A percentile compares a stretch with the other conserved stretches of the same genome.
Conservation (phyloP, 179 eudicot species). For the Beta corolliflora region DNA sequence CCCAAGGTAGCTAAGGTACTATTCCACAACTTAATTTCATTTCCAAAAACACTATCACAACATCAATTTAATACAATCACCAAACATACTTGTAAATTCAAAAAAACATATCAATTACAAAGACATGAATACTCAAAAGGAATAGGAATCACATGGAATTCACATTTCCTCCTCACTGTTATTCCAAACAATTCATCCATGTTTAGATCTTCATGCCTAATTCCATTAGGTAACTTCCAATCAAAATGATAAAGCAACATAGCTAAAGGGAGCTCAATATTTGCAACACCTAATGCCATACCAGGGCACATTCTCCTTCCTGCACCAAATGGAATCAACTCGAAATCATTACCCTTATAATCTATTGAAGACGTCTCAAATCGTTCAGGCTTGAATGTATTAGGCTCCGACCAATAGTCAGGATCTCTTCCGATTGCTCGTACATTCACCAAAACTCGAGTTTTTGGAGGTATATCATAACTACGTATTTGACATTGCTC, state of each 20-base stretch:
- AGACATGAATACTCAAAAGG: not conserved
- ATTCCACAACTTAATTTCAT: too few species aligned
- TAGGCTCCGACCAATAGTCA: not conserved
- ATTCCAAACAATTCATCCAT: slow-evolving; percentile 2
- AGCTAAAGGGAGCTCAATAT: slow-evolving; percentile 6
- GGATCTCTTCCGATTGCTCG: slow-evolving; percentile 7
- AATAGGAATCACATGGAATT: not conserved
- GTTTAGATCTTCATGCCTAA: not conserved
- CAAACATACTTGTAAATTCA: not conserved
- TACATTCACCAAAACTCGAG: slow-evolving; percentile 6
- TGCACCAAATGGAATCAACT: not conserved
- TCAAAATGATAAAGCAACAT: slow-evolving; percentile 14
- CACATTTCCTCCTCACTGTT: not conserved
- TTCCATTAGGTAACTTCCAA: not conserved
- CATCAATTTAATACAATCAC: too few species aligned
- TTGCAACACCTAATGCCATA: not conserved
- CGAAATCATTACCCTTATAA: slow-evolving; percentile 7
- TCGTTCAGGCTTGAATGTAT: not conserved
- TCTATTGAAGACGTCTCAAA: not conserved
- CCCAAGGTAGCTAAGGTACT: too few species aligned
- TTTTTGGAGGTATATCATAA: slow-evolving; percentile 8
- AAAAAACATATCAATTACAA: not conserved
- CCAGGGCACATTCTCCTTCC: slow-evolving; percentile 19
- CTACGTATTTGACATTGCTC: not conserved
- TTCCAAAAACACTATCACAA: too few species aligned